Base-by-base conservation (phyloP, 495 filamentous ascomycete genomes). In the Penicillium desertorum region DNA sequence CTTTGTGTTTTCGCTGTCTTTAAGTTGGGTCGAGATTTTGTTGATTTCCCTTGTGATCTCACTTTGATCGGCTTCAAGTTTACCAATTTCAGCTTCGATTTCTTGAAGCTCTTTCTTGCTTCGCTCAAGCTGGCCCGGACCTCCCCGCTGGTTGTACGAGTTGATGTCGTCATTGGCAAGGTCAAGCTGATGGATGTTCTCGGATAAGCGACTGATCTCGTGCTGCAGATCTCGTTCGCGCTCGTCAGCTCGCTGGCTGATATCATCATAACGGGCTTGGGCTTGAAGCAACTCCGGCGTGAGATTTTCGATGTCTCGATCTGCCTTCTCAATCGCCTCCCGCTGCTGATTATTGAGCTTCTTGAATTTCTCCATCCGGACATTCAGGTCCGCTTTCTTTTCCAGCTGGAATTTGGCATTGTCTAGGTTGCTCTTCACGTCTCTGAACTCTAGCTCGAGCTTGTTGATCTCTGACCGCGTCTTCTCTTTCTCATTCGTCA, bases 131-230 rank as follows among this genome's bases (percentile, higher is more conserved):
- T 89, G 86, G 20, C 75, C 67, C 12, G 87, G 83, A 1, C 92
- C 95, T 43, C 88, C 91, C 46, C 84, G 79, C 47, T 89, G 81
- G 43, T 88, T 76, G 71, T 96, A 99, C 7, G 83, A 81, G 54
- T 87, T 85, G 64, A 99, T 96, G 36, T 90, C 88, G 42, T 82
- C 77, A 59, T 89, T 87, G 43, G 88, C 81, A 65, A 86, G 71
- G 59, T 84, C 86, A 5, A 98, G 82, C 66, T 96, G 85, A 62
- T 88, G 83, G 37, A 91, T 77, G 50, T 83, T 95, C 20, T 86
- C 82, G 1, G 84, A 82, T 23, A 96, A 75, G 37, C 81, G 83
- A 34, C 84, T 85, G 17, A 88, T 84, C 57, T 88, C 86, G 45
- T 86, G 81, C 39, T 90, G 86, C 41, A 94, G 72, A 54, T 84